Percentiles rank a stretch among this genome's conserved stretches.
phyloP scores from a whole-genome alignment of 148 eudicot genomes.

The Rheum nobile region DNA sequence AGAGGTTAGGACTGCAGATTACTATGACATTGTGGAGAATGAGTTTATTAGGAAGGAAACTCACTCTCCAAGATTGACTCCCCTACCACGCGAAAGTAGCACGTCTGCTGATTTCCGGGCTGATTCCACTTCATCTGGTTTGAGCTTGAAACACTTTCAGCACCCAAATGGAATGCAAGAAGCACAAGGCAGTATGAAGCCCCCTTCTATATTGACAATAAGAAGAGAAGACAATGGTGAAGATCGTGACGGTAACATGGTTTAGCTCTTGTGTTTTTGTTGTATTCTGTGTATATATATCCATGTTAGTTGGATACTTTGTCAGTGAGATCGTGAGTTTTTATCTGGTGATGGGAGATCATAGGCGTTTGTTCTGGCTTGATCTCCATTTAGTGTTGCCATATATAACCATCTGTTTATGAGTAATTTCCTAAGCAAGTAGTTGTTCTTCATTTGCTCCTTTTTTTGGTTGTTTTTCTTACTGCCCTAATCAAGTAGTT shows the following conservation, averaged over 20 bases:
- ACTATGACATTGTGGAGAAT: constrained; percentile 56
- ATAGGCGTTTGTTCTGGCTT: not conserved
- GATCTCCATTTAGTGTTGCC: not conserved
- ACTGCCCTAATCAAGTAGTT: too few relatives aligned
- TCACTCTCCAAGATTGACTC: constrained; percentile 20
- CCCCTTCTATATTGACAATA: not conserved
- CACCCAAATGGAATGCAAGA: not conserved
- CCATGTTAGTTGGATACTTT: not conserved
- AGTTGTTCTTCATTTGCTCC: not conserved
- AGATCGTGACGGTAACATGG: not conserved
- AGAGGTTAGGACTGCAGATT: constrained; percentile 84
- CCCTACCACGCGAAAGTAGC: constrained; percentile 59
- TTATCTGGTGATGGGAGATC: not conserved
- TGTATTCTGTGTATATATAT: not conserved
- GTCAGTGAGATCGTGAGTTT: not conserved
- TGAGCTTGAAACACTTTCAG: not conserved
- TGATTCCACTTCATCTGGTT: constrained; percentile 9
- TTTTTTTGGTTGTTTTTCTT: not conserved
- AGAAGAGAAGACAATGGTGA: not conserved
- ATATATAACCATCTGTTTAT: not conserved
- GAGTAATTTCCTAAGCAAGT: not conserved
- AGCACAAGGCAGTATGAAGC: not conserved
- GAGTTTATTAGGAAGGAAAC: constrained; percentile 32
- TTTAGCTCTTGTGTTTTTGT: not conserved
- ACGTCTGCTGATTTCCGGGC: not conserved